Percentiles rank a stretch among this genome's conserved stretches.
Evolutionary conservation across 2,329 filamentous ascomycete genomes (phyloP).

Genomic region (Fonsecaea erecta): DNA sequence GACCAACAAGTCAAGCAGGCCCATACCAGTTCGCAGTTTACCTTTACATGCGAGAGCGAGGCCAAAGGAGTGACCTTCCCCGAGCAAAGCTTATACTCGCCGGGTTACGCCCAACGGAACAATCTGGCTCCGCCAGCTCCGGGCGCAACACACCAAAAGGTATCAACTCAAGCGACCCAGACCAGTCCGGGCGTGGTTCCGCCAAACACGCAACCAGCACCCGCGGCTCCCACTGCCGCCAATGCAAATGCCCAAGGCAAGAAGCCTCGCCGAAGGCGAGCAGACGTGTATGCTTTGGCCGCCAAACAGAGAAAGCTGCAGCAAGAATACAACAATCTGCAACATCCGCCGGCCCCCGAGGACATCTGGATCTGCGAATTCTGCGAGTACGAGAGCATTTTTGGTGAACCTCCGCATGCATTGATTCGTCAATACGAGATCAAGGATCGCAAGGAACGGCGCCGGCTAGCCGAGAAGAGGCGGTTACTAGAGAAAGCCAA

Average conservation of each 20-base stretch:
- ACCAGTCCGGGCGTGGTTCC: constrained; percentile 57
- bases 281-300: constrained; percentile 73
- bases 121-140: constrained; percentile 37
- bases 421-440: constrained; percentile 92
- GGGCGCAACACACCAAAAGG: constrained; percentile 44
- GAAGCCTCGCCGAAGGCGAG: constrained; percentile 68
- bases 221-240: constrained; percentile 39
- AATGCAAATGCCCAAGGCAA: constrained; percentile 57
- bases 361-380: constrained; percentile 97
- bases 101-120: constrained; percentile 36
- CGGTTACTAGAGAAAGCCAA: constrained; percentile 89
- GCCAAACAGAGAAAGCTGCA: constrained; percentile 77
- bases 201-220: constrained; percentile 46
- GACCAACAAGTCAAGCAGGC: constrained; percentile 70
- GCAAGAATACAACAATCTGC: constrained; percentile 75
- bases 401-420: constrained; percentile 81
- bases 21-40: constrained; percentile 85
- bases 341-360: constrained; percentile 70
- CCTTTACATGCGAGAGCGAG: constrained; percentile 92
- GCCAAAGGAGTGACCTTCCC: constrained; percentile 80
- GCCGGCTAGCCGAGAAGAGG: constrained; percentile 82
- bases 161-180: constrained; percentile 60
- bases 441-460: constrained; percentile 84
- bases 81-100: constrained; percentile 55
- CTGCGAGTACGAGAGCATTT: constrained; percentile 96